These are phyloP conservation scores for Rutstroemia sp. DNA, from an alignment of 2,329 filamentous ascomycete genomes.

Conservation along the genomic window DNA sequence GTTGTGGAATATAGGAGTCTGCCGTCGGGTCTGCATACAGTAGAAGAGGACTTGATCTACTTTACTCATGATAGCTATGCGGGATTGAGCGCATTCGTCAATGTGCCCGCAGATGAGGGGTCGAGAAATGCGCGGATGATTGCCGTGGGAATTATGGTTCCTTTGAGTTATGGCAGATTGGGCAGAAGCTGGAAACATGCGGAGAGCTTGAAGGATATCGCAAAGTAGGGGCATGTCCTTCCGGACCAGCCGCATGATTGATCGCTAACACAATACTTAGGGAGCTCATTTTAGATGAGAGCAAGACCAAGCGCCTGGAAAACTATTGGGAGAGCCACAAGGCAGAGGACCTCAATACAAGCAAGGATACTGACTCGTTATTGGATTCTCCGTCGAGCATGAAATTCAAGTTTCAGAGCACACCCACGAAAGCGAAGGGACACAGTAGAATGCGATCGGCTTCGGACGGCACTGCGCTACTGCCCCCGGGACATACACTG, in stretches of 20 bases:
- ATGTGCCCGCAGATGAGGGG: constrained; percentile 68
- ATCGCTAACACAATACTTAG: constrained; percentile 31
- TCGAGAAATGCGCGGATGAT: constrained; percentile 88
- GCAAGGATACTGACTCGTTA: constrained; percentile 23
- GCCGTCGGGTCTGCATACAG: constrained; percentile 85
- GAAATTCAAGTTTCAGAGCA: constrained; percentile 35
- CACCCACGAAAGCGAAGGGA: constrained; percentile 31
- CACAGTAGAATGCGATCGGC: constrained; percentile 51
- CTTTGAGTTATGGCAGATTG: constrained; percentile 74
- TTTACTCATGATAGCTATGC: constrained; percentile 82
- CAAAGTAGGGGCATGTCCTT: constrained; percentile 42
- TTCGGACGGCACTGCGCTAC: constrained; percentile 53
- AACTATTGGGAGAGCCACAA: constrained; percentile 70
- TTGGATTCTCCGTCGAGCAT: constrained; percentile 34
- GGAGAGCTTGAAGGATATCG: constrained; percentile 65
- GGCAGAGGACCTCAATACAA: constrained; percentile 24
- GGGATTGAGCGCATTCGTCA: constrained; percentile 87
- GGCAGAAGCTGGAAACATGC: constrained; percentile 89
- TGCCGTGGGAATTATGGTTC: constrained; percentile 82
- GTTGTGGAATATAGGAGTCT: constrained; percentile 94
- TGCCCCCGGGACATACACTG: constrained; percentile 56
- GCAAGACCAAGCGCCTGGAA: constrained; percentile 58
- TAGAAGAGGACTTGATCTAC: constrained; percentile 84
- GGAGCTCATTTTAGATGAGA: constrained; percentile 56
- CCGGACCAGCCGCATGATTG: no score